Evolutionary conservation across 2,329 filamentous ascomycete genomes (phyloP).

Genomic region (Colletotrichum trifolii): DNA sequence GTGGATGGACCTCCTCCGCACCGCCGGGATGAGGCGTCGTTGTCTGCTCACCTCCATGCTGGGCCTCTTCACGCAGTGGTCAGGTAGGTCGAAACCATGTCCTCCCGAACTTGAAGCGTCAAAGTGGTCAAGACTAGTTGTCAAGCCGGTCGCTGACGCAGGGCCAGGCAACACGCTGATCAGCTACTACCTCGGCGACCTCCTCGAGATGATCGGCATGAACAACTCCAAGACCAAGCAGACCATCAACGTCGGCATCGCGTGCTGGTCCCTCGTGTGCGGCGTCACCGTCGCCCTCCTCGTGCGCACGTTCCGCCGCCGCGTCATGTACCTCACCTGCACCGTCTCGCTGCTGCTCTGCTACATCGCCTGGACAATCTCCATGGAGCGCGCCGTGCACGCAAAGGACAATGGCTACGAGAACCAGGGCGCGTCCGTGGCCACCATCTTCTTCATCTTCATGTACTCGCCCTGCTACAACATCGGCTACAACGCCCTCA

Average conservation of each 20-base stretch:
- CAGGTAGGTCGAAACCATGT: no score
- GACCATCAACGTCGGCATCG: conserved; percentile 59
- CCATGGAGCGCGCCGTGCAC: conserved; percentile 50
- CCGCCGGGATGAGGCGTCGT: conserved; percentile 61
- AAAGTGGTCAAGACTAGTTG: no score
- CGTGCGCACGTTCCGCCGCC: conserved; percentile 55
- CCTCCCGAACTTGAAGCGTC: no score
- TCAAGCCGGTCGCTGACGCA: no score
- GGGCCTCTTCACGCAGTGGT: conserved; percentile 64
- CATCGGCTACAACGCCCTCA: conserved; percentile 70
- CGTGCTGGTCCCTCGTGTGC: conserved; percentile 59
- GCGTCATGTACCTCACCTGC: conserved; percentile 61
- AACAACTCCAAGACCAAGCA: conserved; percentile 52
- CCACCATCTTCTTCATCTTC: conserved; percentile 66
- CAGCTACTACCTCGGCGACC: conserved; percentile 59
- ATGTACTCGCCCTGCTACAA: conserved; percentile 67
- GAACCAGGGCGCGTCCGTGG: conserved; percentile 48
- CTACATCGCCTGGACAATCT: conserved; percentile 66
- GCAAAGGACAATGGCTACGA: conserved; percentile 42
- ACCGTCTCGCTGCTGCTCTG: conserved; percentile 52
- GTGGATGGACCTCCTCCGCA: conserved; percentile 64
- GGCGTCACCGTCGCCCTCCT: conserved; percentile 55
- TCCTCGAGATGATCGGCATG: conserved; percentile 58
- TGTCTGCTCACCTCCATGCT: conserved; percentile 60
- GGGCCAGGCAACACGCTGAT: conserved; percentile 61